Evolutionary conservation across 306 rosid species (phyloP), one percentile per base, ranked within the genome.

Genomic region (Gynostemma pentaphyllum): DNA sequence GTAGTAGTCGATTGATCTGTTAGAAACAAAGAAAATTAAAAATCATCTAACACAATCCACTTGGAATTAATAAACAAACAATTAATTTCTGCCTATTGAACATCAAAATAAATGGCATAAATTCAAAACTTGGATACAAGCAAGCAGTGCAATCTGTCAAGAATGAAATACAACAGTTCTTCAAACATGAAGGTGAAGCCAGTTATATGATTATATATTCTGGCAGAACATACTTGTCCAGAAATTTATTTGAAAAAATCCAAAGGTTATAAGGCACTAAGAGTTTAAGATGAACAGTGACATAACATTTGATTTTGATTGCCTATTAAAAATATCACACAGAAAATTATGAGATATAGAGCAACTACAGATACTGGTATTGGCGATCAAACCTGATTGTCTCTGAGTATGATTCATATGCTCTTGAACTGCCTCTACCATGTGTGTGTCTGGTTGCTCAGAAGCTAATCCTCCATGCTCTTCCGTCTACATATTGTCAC

Each of bases 401-500:
- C 53, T 59, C 62, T 30, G 73, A 60, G 24, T 44, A 22, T 12
- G 5, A 16, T 51, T 61, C 9, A 45, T 28, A 21, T 30, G 67
- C 52, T 68, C 77, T 68, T 22, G 39, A 59, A 66, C 19, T 51
- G 62, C 41, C 42, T 74, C 78, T 62, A 18, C 78, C 57, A 30
- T 23, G 60, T 68, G 66, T 30, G 40, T 36, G 64, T 78, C 48
- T 13, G 40, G 56, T 65, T 64, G 71, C 22, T 52, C 64, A 44
- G 75, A 62, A 77, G 76, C 71, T 44, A 66, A 61, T 61, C 45
- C 54, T 55, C 68, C 77, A 62, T 45, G 84, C 49, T 85, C 75
- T 78, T 69, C 85, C 64, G 53, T 80, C 94, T 78, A 82, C 51
- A 57, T 62, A 57, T 50, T 54, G 62, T 66, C 74, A 65, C 3